A percentile compares a stretch with the other conserved stretches of the same genome.
Conservation (phyloP, 1,284 basidiomycete genomes). For the Thecaphora frezii region DNA sequence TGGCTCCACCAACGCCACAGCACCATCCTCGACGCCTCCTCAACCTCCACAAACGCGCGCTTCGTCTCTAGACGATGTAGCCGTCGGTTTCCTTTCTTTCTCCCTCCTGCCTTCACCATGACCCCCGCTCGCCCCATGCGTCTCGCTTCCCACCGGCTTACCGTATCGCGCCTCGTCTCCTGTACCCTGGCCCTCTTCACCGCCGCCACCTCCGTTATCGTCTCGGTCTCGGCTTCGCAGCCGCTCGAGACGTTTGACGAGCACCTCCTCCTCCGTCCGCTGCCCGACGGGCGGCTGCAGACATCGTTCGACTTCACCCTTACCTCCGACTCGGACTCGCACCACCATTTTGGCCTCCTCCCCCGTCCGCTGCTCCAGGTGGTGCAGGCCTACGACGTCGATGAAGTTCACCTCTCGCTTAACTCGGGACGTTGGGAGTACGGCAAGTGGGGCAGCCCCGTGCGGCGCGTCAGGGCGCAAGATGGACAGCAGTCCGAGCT, state of each 20-base stretch:
- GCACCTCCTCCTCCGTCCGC: constrained; percentile 71
- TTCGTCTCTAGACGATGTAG: no score
- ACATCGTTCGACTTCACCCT: constrained; percentile 68
- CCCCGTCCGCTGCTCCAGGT: constrained; percentile 84
- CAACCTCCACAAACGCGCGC: no score
- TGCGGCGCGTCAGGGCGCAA: constrained; percentile 3
- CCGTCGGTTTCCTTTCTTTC: constrained; percentile 3
- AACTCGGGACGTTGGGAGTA: constrained; percentile 91
- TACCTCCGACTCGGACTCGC: constrained; percentile 17
- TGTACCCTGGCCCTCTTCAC: neutral
- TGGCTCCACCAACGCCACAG: no score
- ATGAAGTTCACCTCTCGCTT: constrained; percentile 79
- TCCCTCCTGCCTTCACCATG: constrained; percentile 3
- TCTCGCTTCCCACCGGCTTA: no score
- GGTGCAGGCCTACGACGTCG: constrained; percentile 76
- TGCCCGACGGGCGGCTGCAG: constrained; percentile 80
- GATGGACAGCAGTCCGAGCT: neutral
- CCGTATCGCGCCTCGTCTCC: no score
- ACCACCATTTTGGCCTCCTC: constrained; percentile 63
- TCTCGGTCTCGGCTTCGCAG: neutral
- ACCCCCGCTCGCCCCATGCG: no score
- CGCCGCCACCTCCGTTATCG: constrained; percentile 1
- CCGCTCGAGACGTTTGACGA: constrained; percentile 61
- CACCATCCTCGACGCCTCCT: no score
- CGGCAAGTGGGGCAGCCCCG: constrained; percentile 67